Evolutionary conservation across 306 rosid species (phyloP).

Genomic region (Quercus gilva): DNA sequence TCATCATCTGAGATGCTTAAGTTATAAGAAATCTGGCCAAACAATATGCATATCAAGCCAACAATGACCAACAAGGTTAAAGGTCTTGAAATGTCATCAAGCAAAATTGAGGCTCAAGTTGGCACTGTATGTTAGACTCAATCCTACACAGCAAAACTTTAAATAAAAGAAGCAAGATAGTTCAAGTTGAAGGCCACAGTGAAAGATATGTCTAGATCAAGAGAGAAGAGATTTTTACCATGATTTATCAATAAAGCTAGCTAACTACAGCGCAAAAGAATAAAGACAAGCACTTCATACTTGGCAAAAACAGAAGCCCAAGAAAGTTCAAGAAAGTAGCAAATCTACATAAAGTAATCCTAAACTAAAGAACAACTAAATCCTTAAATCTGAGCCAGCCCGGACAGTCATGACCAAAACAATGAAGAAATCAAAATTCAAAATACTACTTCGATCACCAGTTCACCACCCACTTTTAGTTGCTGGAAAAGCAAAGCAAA

Average conservation of each 20-base stretch:
- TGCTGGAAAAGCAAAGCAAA: too few species aligned
- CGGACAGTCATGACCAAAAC: not conserved
- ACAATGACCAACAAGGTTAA: too few species aligned
- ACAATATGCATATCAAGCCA: too few species aligned
- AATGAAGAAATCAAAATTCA: not conserved
- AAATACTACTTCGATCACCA: not conserved
- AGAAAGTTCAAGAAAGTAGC: not conserved
- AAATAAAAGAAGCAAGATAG: too few species aligned
- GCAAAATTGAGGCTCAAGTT: too few species aligned
- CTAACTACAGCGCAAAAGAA: not conserved
- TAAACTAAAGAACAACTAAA: constrained; percentile 4
- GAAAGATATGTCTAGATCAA: not conserved
- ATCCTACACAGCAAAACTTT: too few species aligned
- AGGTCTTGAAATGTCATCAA: too few species aligned
- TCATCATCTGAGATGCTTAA: too few species aligned
- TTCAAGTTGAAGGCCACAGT: too few species aligned
- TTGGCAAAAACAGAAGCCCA: constrained; percentile 9
- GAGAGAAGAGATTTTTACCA: not conserved
- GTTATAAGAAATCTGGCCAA: too few species aligned
- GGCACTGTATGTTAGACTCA: too few species aligned
- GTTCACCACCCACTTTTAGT: too few species aligned
- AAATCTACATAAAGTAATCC: not conserved
- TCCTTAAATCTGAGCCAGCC: constrained; percentile 28
- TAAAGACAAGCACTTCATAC: constrained; percentile 7
- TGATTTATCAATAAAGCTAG: constrained; percentile 1